A percentile compares a stretch with the other conserved stretches of the same genome.
phyloP scores from a whole-genome alignment of 2,329 filamentous ascomycete species.

The Neopestalotiopsis sp. region DNA sequence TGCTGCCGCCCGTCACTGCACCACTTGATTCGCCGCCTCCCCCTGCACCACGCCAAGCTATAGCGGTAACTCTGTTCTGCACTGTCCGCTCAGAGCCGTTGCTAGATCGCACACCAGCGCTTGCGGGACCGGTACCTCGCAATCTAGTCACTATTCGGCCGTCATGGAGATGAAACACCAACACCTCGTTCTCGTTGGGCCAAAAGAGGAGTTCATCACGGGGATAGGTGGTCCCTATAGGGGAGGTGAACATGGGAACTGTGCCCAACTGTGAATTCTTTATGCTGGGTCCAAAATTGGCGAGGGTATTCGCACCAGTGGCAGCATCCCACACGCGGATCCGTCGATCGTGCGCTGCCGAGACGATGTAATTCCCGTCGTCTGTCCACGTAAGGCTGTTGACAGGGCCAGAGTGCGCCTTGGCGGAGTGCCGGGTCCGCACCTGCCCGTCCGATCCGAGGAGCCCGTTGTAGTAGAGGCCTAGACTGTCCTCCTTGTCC shows the following conservation, averaged over 20 bases:
- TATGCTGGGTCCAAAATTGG: slow-evolving; percentile 83
- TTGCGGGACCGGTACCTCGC: slow-evolving; percentile 63
- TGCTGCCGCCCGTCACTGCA: slow-evolving; percentile 63
- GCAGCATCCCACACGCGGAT: slow-evolving; percentile 87
- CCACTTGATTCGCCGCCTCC: slow-evolving; percentile 64
- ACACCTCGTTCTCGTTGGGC: slow-evolving; percentile 80
- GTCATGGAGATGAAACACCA: slow-evolving; percentile 79
- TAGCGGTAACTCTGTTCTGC: slow-evolving; percentile 71
- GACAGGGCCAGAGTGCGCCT: slow-evolving; percentile 80
- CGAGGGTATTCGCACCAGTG: slow-evolving; percentile 84
- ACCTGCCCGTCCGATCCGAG: slow-evolving; percentile 39
- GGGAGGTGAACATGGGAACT: slow-evolving; percentile 66
- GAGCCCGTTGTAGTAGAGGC: slow-evolving; percentile 54
- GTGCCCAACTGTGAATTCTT: slow-evolving; percentile 72
- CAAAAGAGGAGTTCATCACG: slow-evolving; percentile 75
- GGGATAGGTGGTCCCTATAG: slow-evolving; percentile 59
- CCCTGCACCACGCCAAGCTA: slow-evolving; percentile 72
- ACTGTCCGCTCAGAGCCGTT: slow-evolving; percentile 60
- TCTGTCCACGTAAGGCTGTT: slow-evolving; percentile 88
- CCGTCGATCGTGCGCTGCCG: slow-evolving; percentile 80
- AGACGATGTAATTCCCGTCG: slow-evolving; percentile 77
- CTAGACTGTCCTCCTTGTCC: slow-evolving; percentile 83
- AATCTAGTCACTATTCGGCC: slow-evolving; percentile 75
- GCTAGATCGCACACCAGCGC: slow-evolving; percentile 48
- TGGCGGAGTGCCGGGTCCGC: slow-evolving; percentile 51